phyloP scores from a whole-genome alignment of 2,329 filamentous ascomycete species.

The Zymoseptoria pseudotritici region DNA sequence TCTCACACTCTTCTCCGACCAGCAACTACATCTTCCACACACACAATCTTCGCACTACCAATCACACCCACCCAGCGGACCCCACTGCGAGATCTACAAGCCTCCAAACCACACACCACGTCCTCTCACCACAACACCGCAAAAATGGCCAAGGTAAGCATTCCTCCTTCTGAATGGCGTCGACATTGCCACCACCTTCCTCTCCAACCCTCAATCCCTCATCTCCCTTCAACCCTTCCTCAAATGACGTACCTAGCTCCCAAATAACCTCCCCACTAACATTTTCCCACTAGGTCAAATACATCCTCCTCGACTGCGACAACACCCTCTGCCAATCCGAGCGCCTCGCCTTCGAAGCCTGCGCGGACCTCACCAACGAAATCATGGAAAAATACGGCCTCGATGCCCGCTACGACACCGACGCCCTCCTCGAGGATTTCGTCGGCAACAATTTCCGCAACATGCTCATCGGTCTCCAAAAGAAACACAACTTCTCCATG shows the following conservation, averaged over 20 bases:
- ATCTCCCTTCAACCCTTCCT: not conserved
- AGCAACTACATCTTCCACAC: too few species aligned
- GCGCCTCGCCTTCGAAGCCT: slow-evolving; percentile 84
- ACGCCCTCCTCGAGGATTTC: slow-evolving; percentile 73
- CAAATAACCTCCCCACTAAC: not conserved
- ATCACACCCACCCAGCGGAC: not conserved
- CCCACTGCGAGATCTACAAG: not conserved
- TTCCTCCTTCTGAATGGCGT: slow-evolving; percentile 1
- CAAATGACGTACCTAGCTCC: not conserved
- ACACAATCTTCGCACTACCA: too few species aligned
- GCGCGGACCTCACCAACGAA: slow-evolving; percentile 62
- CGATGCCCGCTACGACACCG: slow-evolving; percentile 63
- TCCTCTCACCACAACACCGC: slow-evolving; percentile 6
- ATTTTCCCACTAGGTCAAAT: slow-evolving; percentile 32
- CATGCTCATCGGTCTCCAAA: slow-evolving; percentile 72
- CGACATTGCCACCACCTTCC: not conserved
- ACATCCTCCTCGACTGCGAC: slow-evolving; percentile 55
- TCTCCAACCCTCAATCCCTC: slow-evolving; percentile 4
- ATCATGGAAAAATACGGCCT: not conserved
- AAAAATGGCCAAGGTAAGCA: slow-evolving; percentile 23
- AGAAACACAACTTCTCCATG: slow-evolving; percentile 68
- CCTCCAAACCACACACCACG: not conserved
- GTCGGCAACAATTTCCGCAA: slow-evolving; percentile 92
- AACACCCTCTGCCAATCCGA: slow-evolving; percentile 93
- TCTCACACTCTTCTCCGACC: not conserved